These are phyloP conservation scores for Sequoia sempervirens DNA, from an alignment of 75 land plant genomes.

Conservation along the genomic window DNA sequence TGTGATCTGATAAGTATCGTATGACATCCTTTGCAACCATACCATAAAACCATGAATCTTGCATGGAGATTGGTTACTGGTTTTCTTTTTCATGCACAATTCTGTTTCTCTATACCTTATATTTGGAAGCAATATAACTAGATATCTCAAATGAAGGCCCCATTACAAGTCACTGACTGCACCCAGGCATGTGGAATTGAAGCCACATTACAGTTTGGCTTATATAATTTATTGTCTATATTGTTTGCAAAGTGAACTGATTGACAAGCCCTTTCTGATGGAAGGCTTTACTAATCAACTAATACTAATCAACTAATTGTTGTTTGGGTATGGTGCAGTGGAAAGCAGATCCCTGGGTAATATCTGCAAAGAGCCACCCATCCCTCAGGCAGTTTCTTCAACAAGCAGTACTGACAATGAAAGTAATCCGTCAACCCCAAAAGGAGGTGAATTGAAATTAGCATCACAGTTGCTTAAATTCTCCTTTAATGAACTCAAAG, in stretches of 20 bases:
- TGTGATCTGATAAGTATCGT: background rate
- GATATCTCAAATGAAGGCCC: background rate
- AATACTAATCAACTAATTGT: background rate
- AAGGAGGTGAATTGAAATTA: constrained; percentile 12
- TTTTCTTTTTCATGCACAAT: background rate
- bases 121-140: background rate
- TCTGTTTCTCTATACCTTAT: background rate
- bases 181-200: constrained; percentile 1
- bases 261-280: background rate
- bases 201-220: background rate
- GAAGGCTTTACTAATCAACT: background rate
- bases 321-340: constrained; percentile 29
- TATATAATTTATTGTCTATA: background rate
- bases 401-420: constrained; percentile 14
- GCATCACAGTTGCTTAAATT: constrained; percentile 43
- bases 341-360: constrained; percentile 59
- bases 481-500: constrained; percentile 58
- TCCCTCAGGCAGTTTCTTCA: constrained; percentile 22
- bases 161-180: background rate
- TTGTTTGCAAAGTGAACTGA: constrained; percentile 1
- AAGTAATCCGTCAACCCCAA: constrained; percentile 13
- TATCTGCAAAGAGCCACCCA: constrained; percentile 47
- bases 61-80: background rate
- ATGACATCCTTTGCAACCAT: background rate
- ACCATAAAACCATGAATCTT: background rate